Conservation (phyloP, 805 yeast genomes). For the Sugiyamaella boreocaroliniensis region DNA sequence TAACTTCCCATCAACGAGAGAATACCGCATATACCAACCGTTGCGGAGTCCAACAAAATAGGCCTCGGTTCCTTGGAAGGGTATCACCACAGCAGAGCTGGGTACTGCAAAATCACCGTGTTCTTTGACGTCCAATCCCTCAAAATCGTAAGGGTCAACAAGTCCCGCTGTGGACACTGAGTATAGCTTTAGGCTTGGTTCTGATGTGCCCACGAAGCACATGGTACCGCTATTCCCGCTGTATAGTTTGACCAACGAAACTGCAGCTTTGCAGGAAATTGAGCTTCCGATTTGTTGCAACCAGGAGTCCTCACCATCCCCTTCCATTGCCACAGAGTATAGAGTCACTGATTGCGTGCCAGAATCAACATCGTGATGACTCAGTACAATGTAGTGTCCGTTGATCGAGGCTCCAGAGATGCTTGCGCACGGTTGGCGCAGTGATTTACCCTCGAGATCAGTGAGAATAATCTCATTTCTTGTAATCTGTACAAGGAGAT, state of each 20-base stretch:
- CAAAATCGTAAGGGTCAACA: neutral
- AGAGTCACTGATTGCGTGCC: neutral
- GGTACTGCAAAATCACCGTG: neutral
- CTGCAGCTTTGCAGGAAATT: neutral
- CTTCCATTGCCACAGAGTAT: neutral
- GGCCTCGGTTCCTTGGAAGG: neutral
- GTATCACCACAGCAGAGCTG: neutral
- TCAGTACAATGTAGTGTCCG: neutral
- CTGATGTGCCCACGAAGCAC: constrained; percentile 3
- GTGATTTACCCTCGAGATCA: constrained; percentile 4
- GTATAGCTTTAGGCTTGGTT: neutral
- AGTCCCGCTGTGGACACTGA: neutral
- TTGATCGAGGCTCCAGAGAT: neutral
- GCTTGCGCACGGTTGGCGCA: neutral
- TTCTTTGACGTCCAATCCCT: neutral
- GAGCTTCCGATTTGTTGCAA: neutral
- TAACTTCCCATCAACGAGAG: neutral
- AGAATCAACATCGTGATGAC: neutral
- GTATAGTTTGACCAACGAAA: neutral
- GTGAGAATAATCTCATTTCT: constrained; percentile 3
- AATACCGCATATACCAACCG: constrained; percentile 1
- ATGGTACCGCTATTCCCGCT: neutral
- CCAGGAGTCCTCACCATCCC: neutral
- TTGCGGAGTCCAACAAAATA: constrained; percentile 5
- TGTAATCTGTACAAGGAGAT: constrained; percentile 6